Evolutionary conservation across 1,284 basidiomycete genomes (phyloP), one percentile per base, ranked within the genome.

Genomic region (Sporisorium scitamineum): DNA sequence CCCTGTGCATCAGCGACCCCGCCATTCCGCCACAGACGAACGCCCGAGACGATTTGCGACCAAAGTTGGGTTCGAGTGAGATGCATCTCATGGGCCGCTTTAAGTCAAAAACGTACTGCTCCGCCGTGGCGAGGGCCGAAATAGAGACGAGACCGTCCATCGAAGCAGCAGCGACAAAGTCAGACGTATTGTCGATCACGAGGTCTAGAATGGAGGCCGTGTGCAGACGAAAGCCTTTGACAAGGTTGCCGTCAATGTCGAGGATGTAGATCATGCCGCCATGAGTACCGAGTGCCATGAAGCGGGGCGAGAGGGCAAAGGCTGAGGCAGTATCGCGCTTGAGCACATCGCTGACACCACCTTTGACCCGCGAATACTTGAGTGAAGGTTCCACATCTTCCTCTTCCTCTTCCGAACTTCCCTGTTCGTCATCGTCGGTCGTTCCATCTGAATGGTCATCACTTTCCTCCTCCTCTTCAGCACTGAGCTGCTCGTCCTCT

Each of bases 111-210:
- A 90, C 89, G 83, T 96, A 95, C 85, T 97, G 94, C 62, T 84
- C 85, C 0, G 92, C 88, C 0, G 91, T 91, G 5, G 91, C 90
- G 5, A 97, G 87, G 0, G 95, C 94, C 74, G 93, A 92, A 50
- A 98, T 91, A 59, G 93, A 90, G 60, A 97, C 92, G 87, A 95
- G 93, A 86, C 95, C 97, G 86, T 99, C 96, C 82, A 98, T 91
- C 7, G 94, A 95, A 0, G 95, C 93, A 10, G 94, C 95, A 1
- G 92, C 94, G 5, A 99, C 90, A 84, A 94, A 98, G 65, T 97
- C 94, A 45, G 90, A 91, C 1, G 92, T 92, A 54, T 89, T 87
- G 85, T 98, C 96, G 80, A 99, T 89, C 54, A 90, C 90, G 39
- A 98, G 90, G 82, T 94, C 94, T 53, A 91, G 90, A 56, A 99